Percentiles rank a stretch among this genome's conserved stretches.
Evolutionary conservation across 768 basidiomycete genomes (phyloP).

Genomic region (Hebeloma cylindrosporum): DNA sequence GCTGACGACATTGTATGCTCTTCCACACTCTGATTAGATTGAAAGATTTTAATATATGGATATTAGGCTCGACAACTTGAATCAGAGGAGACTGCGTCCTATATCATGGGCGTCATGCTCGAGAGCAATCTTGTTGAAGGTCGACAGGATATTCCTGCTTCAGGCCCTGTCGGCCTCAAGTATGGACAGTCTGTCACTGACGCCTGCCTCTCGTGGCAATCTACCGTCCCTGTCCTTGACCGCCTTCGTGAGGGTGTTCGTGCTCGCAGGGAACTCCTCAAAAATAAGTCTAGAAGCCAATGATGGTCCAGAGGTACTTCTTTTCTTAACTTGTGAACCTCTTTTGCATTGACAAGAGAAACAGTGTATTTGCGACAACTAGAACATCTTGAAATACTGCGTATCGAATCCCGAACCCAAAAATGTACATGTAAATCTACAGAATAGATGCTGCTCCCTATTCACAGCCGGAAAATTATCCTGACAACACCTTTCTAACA

Average conservation of each 20-base stretch:
- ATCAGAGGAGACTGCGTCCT: constrained; percentile 62
- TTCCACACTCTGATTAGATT: constrained; percentile 1
- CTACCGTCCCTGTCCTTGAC: constrained; percentile 78
- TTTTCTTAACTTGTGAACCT: background rate
- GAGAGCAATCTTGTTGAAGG: constrained; percentile 91
- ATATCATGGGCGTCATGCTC: constrained; percentile 94
- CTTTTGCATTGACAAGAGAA: background rate
- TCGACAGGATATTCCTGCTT: constrained; percentile 77
- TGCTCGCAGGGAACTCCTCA: constrained; percentile 60
- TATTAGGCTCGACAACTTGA: constrained; percentile 73
- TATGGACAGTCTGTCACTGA: constrained; percentile 90
- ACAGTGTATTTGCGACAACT: too few species aligned
- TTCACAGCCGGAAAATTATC: too few species aligned
- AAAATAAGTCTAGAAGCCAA: constrained; percentile 22
- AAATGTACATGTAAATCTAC: too few species aligned
- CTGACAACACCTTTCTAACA: too few species aligned
- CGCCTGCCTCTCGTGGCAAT: constrained; percentile 89
- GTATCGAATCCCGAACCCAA: too few species aligned
- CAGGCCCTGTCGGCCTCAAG: constrained; percentile 68
- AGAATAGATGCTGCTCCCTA: too few species aligned
- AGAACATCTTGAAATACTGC: too few species aligned
- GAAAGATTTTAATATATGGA: constrained; percentile 12
- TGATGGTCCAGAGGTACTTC: constrained; percentile 2
- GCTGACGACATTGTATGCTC: constrained; percentile 81
- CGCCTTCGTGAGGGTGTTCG: constrained; percentile 86